Conservation (phyloP, 441 rosid genomes). For the Breynia disticha region DNA sequence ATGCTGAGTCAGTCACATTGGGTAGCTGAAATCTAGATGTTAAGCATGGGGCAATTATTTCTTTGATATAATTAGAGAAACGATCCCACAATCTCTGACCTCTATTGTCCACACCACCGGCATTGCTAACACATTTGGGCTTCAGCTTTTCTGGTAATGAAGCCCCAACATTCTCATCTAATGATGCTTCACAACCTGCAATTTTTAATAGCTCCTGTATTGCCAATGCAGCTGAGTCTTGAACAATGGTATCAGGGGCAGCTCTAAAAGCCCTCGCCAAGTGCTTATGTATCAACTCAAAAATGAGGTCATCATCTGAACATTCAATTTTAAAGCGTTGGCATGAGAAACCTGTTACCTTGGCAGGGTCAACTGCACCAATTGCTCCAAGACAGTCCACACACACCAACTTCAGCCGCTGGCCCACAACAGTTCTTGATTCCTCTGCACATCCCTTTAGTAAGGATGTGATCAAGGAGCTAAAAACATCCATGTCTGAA, state of each 20-base stretch:
- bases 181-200: constrained; percentile 96
- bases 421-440: constrained; percentile 90
- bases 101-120: constrained; percentile 47
- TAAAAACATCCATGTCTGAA: constrained; percentile 81
- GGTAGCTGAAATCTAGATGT: constrained; percentile 99
- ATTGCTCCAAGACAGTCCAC: constrained; percentile 97
- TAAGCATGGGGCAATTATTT: constrained; percentile 95
- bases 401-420: constrained; percentile 83
- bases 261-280: constrained; percentile 98
- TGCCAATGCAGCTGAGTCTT: constrained; percentile 99
- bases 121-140: constrained; percentile 30
- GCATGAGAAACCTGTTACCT: constrained; percentile 65
- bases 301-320: constrained; percentile 98
- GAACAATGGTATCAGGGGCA: constrained; percentile 88
- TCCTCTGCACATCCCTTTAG: constrained; percentile 98
- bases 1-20: constrained; percentile 63
- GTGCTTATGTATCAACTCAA: constrained; percentile 93
- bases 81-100: constrained; percentile 95
- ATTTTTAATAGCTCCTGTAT: constrained; percentile 94
- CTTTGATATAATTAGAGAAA: constrained; percentile 91
- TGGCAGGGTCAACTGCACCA: constrained; percentile 99
- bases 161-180: constrained; percentile 62
- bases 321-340: constrained; percentile 95
- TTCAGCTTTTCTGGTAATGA: constrained; percentile 28
- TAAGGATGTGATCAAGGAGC: constrained; percentile 77